These are phyloP conservation scores for Neurospora sp. DNA, from an alignment of 495 filamentous ascomycete species.

Conservation along the genomic window DNA sequence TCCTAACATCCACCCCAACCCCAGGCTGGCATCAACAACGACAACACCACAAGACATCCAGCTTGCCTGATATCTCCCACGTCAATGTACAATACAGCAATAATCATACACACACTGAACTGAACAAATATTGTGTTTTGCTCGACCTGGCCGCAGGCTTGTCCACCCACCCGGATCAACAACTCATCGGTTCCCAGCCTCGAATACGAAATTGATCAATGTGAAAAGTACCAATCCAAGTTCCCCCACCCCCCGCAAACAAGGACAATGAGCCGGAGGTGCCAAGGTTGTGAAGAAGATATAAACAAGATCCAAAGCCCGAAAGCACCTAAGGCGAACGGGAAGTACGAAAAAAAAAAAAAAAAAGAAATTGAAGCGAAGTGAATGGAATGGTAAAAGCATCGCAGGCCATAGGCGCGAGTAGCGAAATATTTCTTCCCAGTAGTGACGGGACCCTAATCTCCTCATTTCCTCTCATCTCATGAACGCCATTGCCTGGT, in stretches of 20 bases:
- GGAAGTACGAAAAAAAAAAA: not conserved
- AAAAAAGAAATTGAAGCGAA: not conserved
- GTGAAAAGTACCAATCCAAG: not conserved
- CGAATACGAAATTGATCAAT: not conserved
- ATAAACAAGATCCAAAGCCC: conserved; percentile 8
- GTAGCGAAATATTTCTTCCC: not conserved
- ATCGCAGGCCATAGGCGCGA: conserved; percentile 4
- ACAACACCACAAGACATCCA: not conserved
- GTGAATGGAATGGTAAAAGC: not conserved
- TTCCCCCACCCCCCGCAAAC: conserved; percentile 8
- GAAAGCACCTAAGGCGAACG: conserved; percentile 22
- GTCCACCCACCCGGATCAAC: not conserved
- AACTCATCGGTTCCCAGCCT: not conserved
- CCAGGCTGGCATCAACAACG: not conserved
- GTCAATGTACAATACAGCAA: not conserved
- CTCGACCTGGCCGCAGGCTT: not conserved
- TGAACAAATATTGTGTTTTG: not conserved
- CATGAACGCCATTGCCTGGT: conserved; percentile 3
- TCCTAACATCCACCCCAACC: not conserved
- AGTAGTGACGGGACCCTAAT: not conserved
- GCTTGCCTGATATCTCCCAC: not conserved
- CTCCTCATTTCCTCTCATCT: not conserved
- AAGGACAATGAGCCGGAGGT: not conserved
- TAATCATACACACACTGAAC: not conserved
- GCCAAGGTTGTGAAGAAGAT: not conserved